Percentiles rank a stretch among this genome's conserved stretches.
phyloP scores from a whole-genome alignment of 805 yeast species.

The Nadsonia fulvescens region DNA sequence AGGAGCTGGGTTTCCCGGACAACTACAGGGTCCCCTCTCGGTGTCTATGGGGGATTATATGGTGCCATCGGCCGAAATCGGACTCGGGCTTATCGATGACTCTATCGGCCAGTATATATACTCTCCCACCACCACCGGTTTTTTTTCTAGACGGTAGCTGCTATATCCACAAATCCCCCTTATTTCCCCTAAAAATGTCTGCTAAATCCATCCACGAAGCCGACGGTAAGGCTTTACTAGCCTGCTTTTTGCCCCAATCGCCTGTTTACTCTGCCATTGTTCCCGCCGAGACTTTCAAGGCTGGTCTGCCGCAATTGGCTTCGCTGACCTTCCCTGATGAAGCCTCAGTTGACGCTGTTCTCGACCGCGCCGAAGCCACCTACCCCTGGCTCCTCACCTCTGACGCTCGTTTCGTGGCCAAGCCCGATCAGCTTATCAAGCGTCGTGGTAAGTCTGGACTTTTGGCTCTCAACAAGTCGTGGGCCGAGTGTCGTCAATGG shows the following conservation, averaged over 20 bases:
- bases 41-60: too few species aligned
- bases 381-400: conserved; percentile 24
- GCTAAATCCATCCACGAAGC: conserved; percentile 29
- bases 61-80: too few species aligned
- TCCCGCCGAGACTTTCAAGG: conserved; percentile 17
- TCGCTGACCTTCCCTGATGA: conserved; percentile 19
- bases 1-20: too few species aligned
- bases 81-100: too few species aligned
- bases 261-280: conserved; percentile 19
- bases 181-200: conserved; percentile 23
- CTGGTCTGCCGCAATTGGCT: conserved; percentile 21
- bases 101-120: too few species aligned
- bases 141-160: too few species aligned
- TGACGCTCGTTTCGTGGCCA: conserved; percentile 25
- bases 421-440: conserved; percentile 29
- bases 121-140: too few species aligned
- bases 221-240: conserved; percentile 27
- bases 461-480: conserved; percentile 25
- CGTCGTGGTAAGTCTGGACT: conserved; percentile 29
- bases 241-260: conserved; percentile 24
- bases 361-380: conserved; percentile 20
- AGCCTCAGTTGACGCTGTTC: conserved; percentile 17
- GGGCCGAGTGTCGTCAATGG: conserved; percentile 28
- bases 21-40: too few species aligned
- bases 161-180: too few species aligned